Evolutionary conservation across 2,329 filamentous ascomycete species (phyloP).

Genomic region (Byssochlamys sp.): DNA sequence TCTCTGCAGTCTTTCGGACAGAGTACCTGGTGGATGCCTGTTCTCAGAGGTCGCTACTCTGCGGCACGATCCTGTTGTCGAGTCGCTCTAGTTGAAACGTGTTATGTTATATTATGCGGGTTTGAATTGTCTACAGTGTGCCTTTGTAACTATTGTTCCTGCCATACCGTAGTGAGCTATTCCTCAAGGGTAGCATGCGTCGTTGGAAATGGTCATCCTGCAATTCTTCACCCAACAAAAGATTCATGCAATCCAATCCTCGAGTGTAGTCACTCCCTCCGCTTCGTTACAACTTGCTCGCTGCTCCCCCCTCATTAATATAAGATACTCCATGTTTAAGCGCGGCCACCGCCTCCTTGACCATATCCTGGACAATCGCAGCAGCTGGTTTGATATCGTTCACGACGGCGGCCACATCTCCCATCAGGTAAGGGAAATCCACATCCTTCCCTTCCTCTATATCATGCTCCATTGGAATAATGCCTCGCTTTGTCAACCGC

Average conservation of each 20-base stretch:
- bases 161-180: background rate
- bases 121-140: background rate
- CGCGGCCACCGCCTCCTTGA: constrained; percentile 61
- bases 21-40: background rate
- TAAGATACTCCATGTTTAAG: constrained; percentile 55
- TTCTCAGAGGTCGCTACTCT: background rate
- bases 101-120: background rate
- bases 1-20: background rate
- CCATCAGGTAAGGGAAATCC: constrained; percentile 85
- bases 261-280: background rate
- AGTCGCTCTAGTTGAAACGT: background rate
- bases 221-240: background rate
- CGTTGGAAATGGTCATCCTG: background rate
- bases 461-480: constrained; percentile 75
- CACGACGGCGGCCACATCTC: constrained; percentile 77
- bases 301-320: constrained; percentile 32
- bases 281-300: constrained; percentile 36
- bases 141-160: background rate
- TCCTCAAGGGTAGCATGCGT: background rate
- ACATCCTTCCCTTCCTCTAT: constrained; percentile 72
- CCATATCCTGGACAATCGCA: constrained; percentile 85
- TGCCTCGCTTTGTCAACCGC: constrained; percentile 62
- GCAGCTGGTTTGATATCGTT: constrained; percentile 67
- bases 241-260: background rate
- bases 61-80: background rate